Percentiles rank a stretch among this genome's conserved stretches.
These are phyloP conservation scores for Phytophthora uliginosa DNA, from an alignment of 352 stramenopile genomes.

Conservation along the genomic window DNA sequence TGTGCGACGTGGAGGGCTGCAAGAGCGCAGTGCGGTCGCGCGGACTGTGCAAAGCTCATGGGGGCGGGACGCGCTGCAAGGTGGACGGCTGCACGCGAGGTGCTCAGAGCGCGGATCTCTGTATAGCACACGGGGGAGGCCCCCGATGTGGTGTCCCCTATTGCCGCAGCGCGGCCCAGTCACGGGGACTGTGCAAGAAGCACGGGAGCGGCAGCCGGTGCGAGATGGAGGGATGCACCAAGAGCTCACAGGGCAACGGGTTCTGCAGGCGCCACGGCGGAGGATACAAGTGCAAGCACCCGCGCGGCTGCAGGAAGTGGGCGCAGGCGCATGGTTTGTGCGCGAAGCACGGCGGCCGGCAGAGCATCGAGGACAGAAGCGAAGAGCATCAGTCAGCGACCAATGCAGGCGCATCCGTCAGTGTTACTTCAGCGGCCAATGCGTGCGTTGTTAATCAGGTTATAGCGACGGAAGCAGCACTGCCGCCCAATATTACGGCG, in stretches of 20 bases:
- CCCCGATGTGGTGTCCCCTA: not conserved
- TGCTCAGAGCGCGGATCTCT: not conserved
- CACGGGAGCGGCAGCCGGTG: slow-evolving; percentile 3
- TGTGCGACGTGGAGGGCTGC: not conserved
- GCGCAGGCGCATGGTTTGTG: slow-evolving; percentile 5
- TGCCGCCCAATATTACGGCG: not conserved
- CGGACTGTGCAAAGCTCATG: slow-evolving; percentile 9
- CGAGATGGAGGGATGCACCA: not conserved
- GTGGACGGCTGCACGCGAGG: not conserved
- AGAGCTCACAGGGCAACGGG: slow-evolving; percentile 1
- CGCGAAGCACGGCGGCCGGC: not conserved
- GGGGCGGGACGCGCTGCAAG: not conserved
- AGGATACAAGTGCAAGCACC: slow-evolving; percentile 10
- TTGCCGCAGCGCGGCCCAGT: not conserved
- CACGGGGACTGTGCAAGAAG: slow-evolving; percentile 6
- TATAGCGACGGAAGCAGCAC: not conserved
- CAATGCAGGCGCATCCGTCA: not conserved
- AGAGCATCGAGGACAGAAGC: not conserved
- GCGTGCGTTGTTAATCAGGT: not conserved
- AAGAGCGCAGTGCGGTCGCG: not conserved
- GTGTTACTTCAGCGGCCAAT: not conserved
- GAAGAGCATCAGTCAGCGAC: not conserved
- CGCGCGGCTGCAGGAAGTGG: slow-evolving; percentile 11
- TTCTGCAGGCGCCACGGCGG: not conserved
- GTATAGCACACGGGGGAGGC: slow-evolving; percentile 1